Conservation (phyloP, 148 eudicot species). For the Vaccinium myrtillus region DNA sequence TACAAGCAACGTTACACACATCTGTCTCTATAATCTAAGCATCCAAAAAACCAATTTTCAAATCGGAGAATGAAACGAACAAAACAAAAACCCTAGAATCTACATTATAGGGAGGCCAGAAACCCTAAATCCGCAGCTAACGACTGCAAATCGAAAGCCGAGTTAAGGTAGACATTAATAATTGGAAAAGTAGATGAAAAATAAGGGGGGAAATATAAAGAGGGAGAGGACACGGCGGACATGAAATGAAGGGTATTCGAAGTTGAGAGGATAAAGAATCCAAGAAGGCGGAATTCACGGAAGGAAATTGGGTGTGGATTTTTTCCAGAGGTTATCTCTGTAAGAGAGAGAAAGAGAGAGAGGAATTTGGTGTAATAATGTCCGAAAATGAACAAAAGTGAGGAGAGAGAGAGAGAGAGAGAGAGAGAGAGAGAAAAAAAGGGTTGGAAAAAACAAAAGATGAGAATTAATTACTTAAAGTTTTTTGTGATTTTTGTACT, state of each 20-base stretch:
- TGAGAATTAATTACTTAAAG: no score
- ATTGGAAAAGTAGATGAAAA: neutral
- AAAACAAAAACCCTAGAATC: neutral
- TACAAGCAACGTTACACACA: neutral
- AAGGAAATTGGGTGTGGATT: constrained; percentile 10
- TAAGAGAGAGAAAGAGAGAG: constrained; percentile 16
- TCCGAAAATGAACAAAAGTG: neutral
- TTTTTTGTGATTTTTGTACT: no score
- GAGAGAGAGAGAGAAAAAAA: neutral
- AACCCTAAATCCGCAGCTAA: constrained; percentile 10
- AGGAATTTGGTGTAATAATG: constrained; percentile 17
- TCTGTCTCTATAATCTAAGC: neutral
- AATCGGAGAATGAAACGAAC: neutral
- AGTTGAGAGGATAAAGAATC: constrained; percentile 10
- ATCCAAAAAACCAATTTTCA: neutral
- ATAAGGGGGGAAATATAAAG: neutral
- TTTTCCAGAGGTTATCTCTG: constrained; percentile 15
- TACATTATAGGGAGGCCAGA: constrained; percentile 5
- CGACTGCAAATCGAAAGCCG: neutral
- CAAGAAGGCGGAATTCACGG: constrained; percentile 19
- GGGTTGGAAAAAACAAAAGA: neutral
- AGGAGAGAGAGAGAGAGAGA: constrained; percentile 4
- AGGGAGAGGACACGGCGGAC: neutral
- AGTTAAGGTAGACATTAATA: neutral
- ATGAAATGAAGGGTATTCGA: constrained; percentile 4